phyloP scores from a whole-genome alignment of 2,329 filamentous ascomycete genomes.

The Colletotrichum cordylinicola region DNA sequence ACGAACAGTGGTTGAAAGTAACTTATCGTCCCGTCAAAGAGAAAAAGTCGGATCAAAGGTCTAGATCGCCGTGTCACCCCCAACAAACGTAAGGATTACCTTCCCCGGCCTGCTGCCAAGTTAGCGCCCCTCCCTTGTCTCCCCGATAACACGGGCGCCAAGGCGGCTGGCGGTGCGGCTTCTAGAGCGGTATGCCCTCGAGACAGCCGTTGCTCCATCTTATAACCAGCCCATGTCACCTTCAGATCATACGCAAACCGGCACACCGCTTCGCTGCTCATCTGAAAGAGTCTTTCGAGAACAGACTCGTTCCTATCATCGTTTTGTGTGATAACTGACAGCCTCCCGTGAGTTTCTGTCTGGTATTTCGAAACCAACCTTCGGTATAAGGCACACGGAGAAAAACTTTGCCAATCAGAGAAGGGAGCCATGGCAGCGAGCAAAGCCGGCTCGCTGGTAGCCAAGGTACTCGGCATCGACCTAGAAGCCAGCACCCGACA shows the following conservation, averaged over 20 bases:
- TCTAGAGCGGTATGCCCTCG: background rate
- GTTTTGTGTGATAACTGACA: background rate
- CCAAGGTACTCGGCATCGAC: slow-evolving; percentile 84
- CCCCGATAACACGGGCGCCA: slow-evolving; percentile 12
- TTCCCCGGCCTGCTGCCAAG: slow-evolving; percentile 1
- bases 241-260: background rate
- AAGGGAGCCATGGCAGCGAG: slow-evolving; percentile 32
- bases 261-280: background rate
- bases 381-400: background rate
- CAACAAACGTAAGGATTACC: background rate
- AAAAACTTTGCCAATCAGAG: background rate
- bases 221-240: background rate
- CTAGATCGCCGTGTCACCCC: background rate
- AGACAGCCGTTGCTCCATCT: slow-evolving; percentile 10
- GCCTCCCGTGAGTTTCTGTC: background rate
- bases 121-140: background rate
- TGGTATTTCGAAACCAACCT: background rate
- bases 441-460: slow-evolving; percentile 74
- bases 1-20: background rate
- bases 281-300: background rate
- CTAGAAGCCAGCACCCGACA: slow-evolving; percentile 53
- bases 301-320: background rate
- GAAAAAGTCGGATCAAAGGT: background rate
- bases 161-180: slow-evolving; percentile 24
- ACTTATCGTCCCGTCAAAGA: background rate